Conservation (phyloP, 2,329 filamentous ascomycete species). For the Colletotrichum plurivorum region DNA sequence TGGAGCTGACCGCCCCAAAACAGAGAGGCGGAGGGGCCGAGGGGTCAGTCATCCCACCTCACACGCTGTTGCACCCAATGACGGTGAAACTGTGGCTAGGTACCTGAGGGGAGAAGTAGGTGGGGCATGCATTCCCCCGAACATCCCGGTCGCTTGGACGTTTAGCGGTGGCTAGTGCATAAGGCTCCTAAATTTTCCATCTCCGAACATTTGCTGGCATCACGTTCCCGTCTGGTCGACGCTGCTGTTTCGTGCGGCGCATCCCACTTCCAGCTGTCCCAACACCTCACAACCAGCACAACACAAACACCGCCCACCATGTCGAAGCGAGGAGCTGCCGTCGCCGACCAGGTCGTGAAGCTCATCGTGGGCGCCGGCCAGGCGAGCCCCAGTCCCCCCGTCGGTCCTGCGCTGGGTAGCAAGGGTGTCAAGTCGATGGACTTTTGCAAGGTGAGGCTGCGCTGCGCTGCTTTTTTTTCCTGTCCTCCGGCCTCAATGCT, state of each 20-base stretch:
- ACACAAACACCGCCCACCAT: slow-evolving; percentile 53
- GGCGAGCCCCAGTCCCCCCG: slow-evolving; percentile 93
- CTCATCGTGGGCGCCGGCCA: slow-evolving; percentile 97
- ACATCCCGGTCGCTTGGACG: slow-evolving; percentile 40
- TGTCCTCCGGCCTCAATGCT: slow-evolving; percentile 15
- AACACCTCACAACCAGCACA: slow-evolving; percentile 13
- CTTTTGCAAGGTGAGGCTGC: slow-evolving; percentile 87
- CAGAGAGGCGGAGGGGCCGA: slow-evolving; percentile 35
- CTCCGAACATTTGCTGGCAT: slow-evolving; percentile 26
- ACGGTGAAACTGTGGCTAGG: slow-evolving; percentile 41
- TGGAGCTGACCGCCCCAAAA: slow-evolving; percentile 39
- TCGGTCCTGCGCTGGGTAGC: slow-evolving; percentile 94
- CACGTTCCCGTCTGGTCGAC: slow-evolving; percentile 17
- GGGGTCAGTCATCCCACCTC: slow-evolving; percentile 35
- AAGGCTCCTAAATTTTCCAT: slow-evolving; percentile 40
- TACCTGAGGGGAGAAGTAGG: slow-evolving; percentile 4
- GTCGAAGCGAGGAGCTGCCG: slow-evolving; percentile 64
- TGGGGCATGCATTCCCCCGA: slow-evolving; percentile 33
- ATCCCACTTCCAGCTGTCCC: slow-evolving; percentile 7
- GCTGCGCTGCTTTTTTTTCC: neutral
- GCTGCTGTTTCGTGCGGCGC: slow-evolving; percentile 22
- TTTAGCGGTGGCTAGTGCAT: slow-evolving; percentile 40
- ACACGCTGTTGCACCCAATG: slow-evolving; percentile 25
- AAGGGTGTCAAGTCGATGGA: slow-evolving; percentile 99
- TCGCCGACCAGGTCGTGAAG: slow-evolving; percentile 86